Evolutionary conservation across 2,329 filamentous ascomycete species (phyloP).

Genomic region (Xylaria sp.): DNA sequence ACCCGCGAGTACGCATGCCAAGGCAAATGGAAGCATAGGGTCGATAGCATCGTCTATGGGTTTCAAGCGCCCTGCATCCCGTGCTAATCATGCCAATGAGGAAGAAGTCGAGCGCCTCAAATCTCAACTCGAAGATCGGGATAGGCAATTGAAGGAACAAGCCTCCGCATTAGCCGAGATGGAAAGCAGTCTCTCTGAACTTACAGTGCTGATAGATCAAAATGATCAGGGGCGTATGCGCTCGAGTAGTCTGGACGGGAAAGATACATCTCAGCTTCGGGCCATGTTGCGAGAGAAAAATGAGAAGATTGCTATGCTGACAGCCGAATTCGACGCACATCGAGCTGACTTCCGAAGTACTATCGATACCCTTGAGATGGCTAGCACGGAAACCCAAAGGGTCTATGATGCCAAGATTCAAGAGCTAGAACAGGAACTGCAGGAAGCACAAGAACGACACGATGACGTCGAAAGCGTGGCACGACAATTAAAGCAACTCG

Average conservation of each 20-base stretch:
- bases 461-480: slow-evolving; percentile 94
- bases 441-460: slow-evolving; percentile 82
- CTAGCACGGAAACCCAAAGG: slow-evolving; percentile 92
- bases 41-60: slow-evolving; percentile 67
- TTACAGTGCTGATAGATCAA: slow-evolving; percentile 74
- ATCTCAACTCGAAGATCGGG: slow-evolving; percentile 81
- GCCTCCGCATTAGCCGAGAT: slow-evolving; percentile 85
- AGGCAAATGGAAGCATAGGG: slow-evolving; percentile 65
- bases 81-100: slow-evolving; percentile 64
- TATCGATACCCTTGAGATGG: slow-evolving; percentile 95
- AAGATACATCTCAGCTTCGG: slow-evolving; percentile 80
- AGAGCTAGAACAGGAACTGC: slow-evolving; percentile 83
- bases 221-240: slow-evolving; percentile 58
- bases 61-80: slow-evolving; percentile 65
- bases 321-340: slow-evolving; percentile 93
- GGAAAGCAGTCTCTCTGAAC: slow-evolving; percentile 65
- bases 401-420: slow-evolving; percentile 96
- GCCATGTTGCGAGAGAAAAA: slow-evolving; percentile 93
- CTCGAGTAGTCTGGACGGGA: slow-evolving; percentile 69
- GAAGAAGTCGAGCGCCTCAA: slow-evolving; percentile 80
- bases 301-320: slow-evolving; percentile 93
- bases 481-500: slow-evolving; percentile 90
- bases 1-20: slow-evolving; percentile 54
- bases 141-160: slow-evolving; percentile 90
- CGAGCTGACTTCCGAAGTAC: slow-evolving; percentile 96